A percentile compares a stretch with the other conserved stretches of the same genome.
Conservation (phyloP, 2,329 filamentous ascomycete species). For the Neocucurbitaria cava region DNA sequence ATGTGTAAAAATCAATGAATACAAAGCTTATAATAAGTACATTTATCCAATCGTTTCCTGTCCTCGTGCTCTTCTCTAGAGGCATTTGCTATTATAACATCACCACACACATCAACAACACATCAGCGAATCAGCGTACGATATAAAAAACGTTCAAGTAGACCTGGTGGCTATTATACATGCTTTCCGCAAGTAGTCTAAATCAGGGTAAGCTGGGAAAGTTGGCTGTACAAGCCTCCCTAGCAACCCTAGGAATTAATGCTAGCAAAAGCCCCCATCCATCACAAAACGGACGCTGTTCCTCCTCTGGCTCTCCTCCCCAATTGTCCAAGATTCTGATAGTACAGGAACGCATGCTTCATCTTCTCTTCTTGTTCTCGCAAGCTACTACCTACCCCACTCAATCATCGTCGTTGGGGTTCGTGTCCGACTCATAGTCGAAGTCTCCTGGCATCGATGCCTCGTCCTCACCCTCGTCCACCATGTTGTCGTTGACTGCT, state of each 20-base stretch:
- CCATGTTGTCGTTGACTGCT: slow-evolving; percentile 69
- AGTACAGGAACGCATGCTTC: slow-evolving; percentile 30
- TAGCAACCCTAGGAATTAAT: slow-evolving; percentile 27
- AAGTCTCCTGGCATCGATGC: slow-evolving; percentile 75
- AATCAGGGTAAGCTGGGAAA: slow-evolving; percentile 32
- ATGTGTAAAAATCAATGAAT: too few relatives aligned
- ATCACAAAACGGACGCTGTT: neutral
- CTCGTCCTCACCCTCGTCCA: slow-evolving; percentile 85
- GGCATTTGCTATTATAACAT: too few relatives aligned
- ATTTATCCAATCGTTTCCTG: too few relatives aligned
- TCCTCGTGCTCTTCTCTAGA: too few relatives aligned
- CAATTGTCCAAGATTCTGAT: slow-evolving; percentile 30
- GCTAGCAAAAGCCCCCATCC: slow-evolving; percentile 22
- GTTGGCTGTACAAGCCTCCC: slow-evolving; percentile 34
- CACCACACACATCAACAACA: neutral
- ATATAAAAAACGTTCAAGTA: slow-evolving; percentile 15
- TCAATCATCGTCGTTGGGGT: slow-evolving; percentile 52
- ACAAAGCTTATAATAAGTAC: too few relatives aligned
- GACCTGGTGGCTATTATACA: slow-evolving; percentile 37
- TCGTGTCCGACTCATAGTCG: slow-evolving; percentile 77
- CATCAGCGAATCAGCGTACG: neutral
- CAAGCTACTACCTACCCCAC: too few relatives aligned
- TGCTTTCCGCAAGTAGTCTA: slow-evolving; percentile 31
- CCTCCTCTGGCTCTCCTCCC: neutral
- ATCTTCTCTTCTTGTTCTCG: slow-evolving; percentile 5